These are phyloP conservation scores for Ostreobium quekettii DNA, from an alignment of 139 green algal genomes.

Conservation along the genomic window DNA sequence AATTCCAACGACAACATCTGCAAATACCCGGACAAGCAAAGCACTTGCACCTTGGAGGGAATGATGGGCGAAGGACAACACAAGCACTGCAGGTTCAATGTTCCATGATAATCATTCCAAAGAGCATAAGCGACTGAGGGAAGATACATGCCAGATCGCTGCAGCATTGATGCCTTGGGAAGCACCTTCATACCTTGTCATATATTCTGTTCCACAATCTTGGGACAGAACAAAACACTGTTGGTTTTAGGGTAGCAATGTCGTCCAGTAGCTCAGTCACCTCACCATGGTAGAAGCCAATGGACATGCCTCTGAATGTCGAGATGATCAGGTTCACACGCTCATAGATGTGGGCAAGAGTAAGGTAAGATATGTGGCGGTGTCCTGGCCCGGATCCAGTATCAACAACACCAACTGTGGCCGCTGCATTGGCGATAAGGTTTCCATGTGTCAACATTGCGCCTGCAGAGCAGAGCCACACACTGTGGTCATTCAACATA, in stretches of 20 bases:
- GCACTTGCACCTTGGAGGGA: no score
- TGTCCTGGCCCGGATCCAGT: conserved; percentile 30
- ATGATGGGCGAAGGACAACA: no score
- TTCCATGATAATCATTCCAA: no score
- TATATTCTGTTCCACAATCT: conserved; percentile 97
- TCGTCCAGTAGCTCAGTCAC: conserved; percentile 78
- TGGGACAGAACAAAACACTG: conserved; percentile 81
- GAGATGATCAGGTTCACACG: conserved; percentile 53
- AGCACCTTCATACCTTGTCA: conserved; percentile 46
- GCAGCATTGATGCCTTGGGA: no score
- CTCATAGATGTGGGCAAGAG: conserved; percentile 94
- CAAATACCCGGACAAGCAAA: no score
- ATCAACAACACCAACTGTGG: conserved; percentile 29
- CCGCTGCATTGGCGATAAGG: conserved; percentile 65
- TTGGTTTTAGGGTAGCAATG: conserved; percentile 53
- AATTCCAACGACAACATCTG: no score
- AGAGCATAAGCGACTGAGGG: no score
- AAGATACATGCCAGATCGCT: no score
- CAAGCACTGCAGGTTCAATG: no score
- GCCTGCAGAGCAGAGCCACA: conserved; percentile 40
- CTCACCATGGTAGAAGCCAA: conserved; percentile 85
- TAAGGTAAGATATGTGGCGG: conserved; percentile 80
- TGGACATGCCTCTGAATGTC: conserved; percentile 45
- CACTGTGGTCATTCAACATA: no score
- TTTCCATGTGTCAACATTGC: conserved; percentile 73